Conservation (phyloP, 1,284 basidiomycete genomes). For the Boletus nobilissimus region DNA sequence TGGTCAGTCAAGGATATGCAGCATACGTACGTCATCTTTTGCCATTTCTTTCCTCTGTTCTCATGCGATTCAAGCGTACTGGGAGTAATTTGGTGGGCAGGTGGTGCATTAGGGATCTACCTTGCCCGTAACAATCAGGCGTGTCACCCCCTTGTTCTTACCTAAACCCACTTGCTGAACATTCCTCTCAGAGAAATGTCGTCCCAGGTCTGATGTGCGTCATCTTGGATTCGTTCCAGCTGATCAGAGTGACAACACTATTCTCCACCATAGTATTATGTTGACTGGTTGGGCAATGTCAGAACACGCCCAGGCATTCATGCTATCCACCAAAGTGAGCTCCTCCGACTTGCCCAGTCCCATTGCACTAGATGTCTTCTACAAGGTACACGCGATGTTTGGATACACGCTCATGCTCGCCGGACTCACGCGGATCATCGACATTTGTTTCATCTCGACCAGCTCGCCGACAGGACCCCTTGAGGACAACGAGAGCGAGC, state of each 20-base stretch:
- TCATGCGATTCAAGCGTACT: slow-evolving; percentile 48
- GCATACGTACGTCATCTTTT: slow-evolving; percentile 72
- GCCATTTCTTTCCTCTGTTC: neutral
- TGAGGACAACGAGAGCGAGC: slow-evolving; percentile 67
- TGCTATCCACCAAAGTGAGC: slow-evolving; percentile 82
- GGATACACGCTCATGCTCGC: slow-evolving; percentile 90
- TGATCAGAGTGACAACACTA: slow-evolving; percentile 15
- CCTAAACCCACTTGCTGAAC: neutral
- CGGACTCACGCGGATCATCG: slow-evolving; percentile 84
- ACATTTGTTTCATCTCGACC: slow-evolving; percentile 82
- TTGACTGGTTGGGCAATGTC: slow-evolving; percentile 97
- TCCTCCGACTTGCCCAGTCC: neutral
- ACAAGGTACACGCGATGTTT: slow-evolving; percentile 83
- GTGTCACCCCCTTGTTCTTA: slow-evolving; percentile 21
- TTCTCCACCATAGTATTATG: slow-evolving; percentile 66
- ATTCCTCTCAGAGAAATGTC: slow-evolving; percentile 70
- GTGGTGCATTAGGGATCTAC: slow-evolving; percentile 89
- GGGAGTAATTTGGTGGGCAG: slow-evolving; percentile 82
- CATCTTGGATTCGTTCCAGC: neutral
- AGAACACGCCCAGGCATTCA: slow-evolving; percentile 86
- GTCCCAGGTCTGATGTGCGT: slow-evolving; percentile 85
- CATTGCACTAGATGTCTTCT: slow-evolving; percentile 22
- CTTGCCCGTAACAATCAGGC: slow-evolving; percentile 84
- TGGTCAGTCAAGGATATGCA: slow-evolving; percentile 97
- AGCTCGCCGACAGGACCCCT: slow-evolving; percentile 42